Evolutionary conservation across 2,329 filamentous ascomycete species (phyloP), one percentile per base, ranked within the genome.

Genomic region (Achaetomium macrosporum): DNA sequence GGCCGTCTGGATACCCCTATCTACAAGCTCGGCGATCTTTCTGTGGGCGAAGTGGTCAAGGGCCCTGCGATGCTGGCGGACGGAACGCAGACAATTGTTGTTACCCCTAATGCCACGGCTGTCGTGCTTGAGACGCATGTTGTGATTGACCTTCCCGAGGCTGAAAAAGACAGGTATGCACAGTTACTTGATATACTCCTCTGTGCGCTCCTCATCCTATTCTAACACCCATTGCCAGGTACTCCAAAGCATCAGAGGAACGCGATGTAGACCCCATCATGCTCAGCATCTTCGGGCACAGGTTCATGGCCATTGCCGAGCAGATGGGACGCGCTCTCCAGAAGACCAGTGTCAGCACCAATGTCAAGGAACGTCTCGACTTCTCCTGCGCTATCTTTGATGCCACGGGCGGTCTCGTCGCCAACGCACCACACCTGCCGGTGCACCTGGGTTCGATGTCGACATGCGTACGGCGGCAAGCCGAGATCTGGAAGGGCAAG

Each of bases 21-120:
- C 47, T 96, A 90, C 70, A 90, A 87, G 68, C 78, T 96, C 0
- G 83, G 87, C 57, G 80, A 89, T 54, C 74, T 96, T 11, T 72
- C 75, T 1, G 75, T 88, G 6, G 89, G 90, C 2, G 83, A 90
- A 56, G 80, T 82, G 17, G 75, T 96, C 50, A 74, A 77, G 45
- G 91, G 91, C 0, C 91, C 91, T 1, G 90, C 90, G 0, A 88
- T 96, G 70, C 78, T 96, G 53, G 89, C 89, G 2, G 91, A 92
- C 64, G 86, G 86, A 9, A 91, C 88, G 1, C 92, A 96, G 69
- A 97, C 92, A 0, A 93, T 97, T 57, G 88, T 96, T 0, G 84
- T 96, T 2, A 88, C 88, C 0, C 92, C 91, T 0, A 81, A 80
- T 30, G 82, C 90, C 2, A 81, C 82, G 19, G 92, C 91, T 0